Evolutionary conservation across 1,284 basidiomycete genomes (phyloP).

Genomic region (Cryptococcus amylolentus): DNA sequence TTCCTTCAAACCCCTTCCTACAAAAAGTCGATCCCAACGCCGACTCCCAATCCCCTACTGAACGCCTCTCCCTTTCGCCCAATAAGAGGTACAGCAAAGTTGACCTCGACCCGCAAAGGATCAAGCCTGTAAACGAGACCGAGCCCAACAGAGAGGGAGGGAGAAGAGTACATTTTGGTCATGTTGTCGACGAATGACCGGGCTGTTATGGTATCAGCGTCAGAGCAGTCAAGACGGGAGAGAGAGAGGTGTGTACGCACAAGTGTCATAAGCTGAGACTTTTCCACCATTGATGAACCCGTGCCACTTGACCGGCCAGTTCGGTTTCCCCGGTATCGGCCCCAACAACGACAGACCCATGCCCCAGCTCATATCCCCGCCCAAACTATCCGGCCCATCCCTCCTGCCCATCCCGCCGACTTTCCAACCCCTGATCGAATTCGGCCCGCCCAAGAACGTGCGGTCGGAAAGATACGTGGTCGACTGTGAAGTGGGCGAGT

Average conservation of each 20-base stretch:
- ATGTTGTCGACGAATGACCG: constrained; percentile 46
- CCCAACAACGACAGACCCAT: constrained; percentile 75
- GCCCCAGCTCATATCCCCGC: constrained; percentile 85
- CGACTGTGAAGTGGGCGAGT: constrained; percentile 1
- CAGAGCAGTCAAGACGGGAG: neutral
- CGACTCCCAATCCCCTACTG: constrained; percentile 81
- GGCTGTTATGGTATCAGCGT: constrained; percentile 18
- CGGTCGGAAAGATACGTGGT: constrained; percentile 65
- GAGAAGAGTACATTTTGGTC: constrained; percentile 46
- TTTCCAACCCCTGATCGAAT: constrained; percentile 81
- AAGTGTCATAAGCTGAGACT: constrained; percentile 62
- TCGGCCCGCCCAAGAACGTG: constrained; percentile 90
- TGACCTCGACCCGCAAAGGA: constrained; percentile 63
- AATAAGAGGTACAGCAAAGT: constrained; percentile 84
- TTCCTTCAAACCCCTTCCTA: constrained; percentile 13
- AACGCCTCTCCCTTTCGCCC: constrained; percentile 71
- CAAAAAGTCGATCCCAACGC: constrained; percentile 80
- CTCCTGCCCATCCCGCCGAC: constrained; percentile 79
- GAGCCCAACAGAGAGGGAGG: constrained; percentile 68
- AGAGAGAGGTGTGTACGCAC: constrained; percentile 51
- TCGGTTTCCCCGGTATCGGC: constrained; percentile 68
- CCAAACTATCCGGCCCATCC: constrained; percentile 73
- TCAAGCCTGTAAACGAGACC: constrained; percentile 77
- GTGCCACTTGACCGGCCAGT: constrained; percentile 89
- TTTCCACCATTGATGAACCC: constrained; percentile 81